Evolutionary conservation across 2,329 filamentous ascomycete species (phyloP).

Genomic region (Exophiala xenobiotica): DNA sequence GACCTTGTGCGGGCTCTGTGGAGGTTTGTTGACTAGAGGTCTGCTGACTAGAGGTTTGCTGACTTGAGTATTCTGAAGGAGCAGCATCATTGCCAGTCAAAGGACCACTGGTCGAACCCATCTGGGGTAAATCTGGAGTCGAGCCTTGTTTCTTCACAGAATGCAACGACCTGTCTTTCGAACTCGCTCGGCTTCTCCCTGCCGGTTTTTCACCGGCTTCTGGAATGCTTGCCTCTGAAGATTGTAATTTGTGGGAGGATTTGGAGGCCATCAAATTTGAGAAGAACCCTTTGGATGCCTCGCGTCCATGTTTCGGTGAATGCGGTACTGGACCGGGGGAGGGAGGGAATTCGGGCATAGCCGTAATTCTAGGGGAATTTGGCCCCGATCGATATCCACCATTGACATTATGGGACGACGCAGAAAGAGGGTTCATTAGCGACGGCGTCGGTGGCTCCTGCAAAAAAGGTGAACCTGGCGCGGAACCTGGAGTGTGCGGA

Average conservation of each 20-base stretch:
- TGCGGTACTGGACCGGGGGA: constrained; percentile 35
- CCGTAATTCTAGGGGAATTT: constrained; percentile 44
- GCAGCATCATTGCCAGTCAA: constrained; percentile 8
- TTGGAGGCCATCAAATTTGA: constrained; percentile 48
- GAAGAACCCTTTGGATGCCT: constrained; percentile 48
- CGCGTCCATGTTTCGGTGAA: constrained; percentile 44
- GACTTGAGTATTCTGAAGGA: neutral
- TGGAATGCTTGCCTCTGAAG: constrained; percentile 40
- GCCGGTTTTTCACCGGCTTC: constrained; percentile 32
- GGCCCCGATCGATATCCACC: constrained; percentile 27
- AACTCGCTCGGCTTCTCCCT: constrained; percentile 42
- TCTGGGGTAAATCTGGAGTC: constrained; percentile 42
- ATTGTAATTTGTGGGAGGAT: constrained; percentile 43
- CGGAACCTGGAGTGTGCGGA: constrained; percentile 25
- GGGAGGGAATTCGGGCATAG: constrained; percentile 46
- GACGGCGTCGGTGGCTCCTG: constrained; percentile 15
- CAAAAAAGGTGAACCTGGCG: constrained; percentile 23
- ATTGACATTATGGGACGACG: constrained; percentile 10
- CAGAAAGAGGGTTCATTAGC: constrained; percentile 18
- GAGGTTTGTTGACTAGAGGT: neutral
- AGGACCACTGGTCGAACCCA: constrained; percentile 30
- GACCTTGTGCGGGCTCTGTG: constrained; percentile 17
- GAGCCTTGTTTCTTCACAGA: constrained; percentile 42
- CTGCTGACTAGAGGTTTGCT: constrained; percentile 6
- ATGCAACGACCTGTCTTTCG: constrained; percentile 42